These are phyloP conservation scores for Backusella morwellensis DNA, from an alignment of 192 early-diverging fungal genomes.

Conservation along the genomic window DNA sequence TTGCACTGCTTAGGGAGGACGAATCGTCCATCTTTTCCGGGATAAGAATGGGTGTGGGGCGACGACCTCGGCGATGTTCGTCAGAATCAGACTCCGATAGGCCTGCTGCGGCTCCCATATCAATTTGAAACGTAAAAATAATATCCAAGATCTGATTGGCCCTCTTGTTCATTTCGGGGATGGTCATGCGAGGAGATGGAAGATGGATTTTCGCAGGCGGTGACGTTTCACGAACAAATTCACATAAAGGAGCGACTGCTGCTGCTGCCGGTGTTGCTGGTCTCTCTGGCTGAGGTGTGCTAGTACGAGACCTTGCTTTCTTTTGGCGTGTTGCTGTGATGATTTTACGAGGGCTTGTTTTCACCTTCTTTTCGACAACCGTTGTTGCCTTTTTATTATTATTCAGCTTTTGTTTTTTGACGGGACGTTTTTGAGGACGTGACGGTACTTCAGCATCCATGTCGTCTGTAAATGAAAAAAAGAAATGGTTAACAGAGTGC, in stretches of 20 bases:
- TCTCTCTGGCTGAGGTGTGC: slow-evolving; percentile 16
- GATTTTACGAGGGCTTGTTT: neutral
- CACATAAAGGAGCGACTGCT: neutral
- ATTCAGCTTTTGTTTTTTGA: neutral
- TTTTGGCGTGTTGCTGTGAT: neutral
- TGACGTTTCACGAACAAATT: slow-evolving; percentile 15
- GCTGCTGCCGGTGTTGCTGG: neutral
- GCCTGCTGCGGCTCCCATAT: slow-evolving; percentile 25
- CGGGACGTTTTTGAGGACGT: neutral
- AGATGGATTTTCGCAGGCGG: slow-evolving; percentile 49
- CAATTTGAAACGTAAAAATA: slow-evolving; percentile 48
- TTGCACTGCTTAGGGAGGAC: slow-evolving; percentile 35
- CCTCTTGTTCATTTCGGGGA: slow-evolving; percentile 68
- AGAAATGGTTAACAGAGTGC: neutral
- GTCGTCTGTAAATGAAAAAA: neutral
- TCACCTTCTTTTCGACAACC: neutral
- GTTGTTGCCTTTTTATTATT: neutral
- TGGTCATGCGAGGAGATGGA: slow-evolving; percentile 48
- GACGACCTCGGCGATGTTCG: neutral
- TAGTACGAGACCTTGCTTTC: neutral
- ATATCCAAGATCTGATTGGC: slow-evolving; percentile 65
- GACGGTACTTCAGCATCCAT: neutral
- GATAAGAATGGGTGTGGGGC: slow-evolving; percentile 19
- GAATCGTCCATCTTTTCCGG: slow-evolving; percentile 5
- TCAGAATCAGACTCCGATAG: neutral